Evolutionary conservation across 2,329 filamentous ascomycete species (phyloP).

Genomic region (Calonectria ilicicola): DNA sequence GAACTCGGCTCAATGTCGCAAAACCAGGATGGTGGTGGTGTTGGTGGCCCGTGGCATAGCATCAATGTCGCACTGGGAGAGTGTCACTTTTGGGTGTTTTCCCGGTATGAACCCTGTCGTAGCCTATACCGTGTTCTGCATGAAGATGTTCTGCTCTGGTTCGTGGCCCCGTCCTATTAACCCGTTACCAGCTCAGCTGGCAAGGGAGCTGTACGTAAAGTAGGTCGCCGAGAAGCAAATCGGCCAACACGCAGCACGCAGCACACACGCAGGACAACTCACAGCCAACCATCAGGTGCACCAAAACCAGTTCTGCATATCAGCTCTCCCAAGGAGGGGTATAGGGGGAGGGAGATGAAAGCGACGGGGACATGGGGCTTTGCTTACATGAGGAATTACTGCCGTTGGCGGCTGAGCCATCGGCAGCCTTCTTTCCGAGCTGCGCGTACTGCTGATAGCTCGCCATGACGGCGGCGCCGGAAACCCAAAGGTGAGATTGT

Average conservation of each 20-base stretch:
- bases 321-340: constrained; percentile 34
- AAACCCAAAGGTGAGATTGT: constrained; percentile 8
- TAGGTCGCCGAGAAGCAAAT: constrained; percentile 30
- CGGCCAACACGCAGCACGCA: constrained; percentile 16
- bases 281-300: constrained; percentile 19
- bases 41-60: not conserved
- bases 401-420: constrained; percentile 36
- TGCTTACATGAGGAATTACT: constrained; percentile 37
- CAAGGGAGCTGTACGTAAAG: constrained; percentile 12
- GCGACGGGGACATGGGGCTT: constrained; percentile 29
- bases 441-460: constrained; percentile 45
- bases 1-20: constrained; percentile 27
- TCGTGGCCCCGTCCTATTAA: not conserved
- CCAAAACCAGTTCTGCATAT: constrained; percentile 37
- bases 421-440: constrained; percentile 38
- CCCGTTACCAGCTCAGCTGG: not conserved
- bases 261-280: constrained; percentile 12
- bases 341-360: constrained; percentile 7
- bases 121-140: not conserved
- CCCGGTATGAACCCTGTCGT: not conserved
- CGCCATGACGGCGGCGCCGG: constrained; percentile 38
- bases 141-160: not conserved
- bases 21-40: constrained; percentile 12
- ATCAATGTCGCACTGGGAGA: constrained; percentile 10
- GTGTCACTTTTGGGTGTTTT: constrained; percentile 1